A percentile compares a stretch with the other conserved stretches of the same genome.
Evolutionary conservation across 768 basidiomycete species (phyloP).

Genomic region (Clitopilus passeckerianus): DNA sequence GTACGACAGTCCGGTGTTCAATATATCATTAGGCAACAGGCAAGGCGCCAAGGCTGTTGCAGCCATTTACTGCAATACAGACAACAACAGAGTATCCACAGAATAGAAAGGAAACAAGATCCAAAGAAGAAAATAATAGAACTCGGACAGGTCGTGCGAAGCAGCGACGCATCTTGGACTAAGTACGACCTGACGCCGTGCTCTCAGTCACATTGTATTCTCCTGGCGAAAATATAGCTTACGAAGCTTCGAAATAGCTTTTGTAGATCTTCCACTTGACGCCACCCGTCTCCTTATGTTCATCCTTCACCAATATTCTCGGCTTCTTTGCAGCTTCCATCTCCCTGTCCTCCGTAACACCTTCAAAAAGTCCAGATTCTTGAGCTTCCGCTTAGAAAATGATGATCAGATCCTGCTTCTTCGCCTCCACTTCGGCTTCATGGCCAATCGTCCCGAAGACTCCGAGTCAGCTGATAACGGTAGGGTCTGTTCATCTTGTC

Average conservation of each 20-base stretch:
- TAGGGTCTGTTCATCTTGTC: no score
- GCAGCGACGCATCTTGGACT: no score
- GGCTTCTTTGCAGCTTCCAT: conserved; percentile 50
- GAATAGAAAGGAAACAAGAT: no score
- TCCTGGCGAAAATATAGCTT: conserved; percentile 17
- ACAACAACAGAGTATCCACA: no score
- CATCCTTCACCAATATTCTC: conserved; percentile 73
- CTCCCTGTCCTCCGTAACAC: conserved; percentile 15
- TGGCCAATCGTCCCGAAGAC: conserved; percentile 54
- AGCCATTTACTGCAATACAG: no score
- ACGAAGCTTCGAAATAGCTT: conserved; percentile 73
- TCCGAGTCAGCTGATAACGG: no score
- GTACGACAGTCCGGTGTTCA: no score
- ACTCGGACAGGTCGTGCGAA: no score
- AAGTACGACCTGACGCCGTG: conserved; percentile 47
- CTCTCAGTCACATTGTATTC: not conserved
- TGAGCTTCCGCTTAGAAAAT: conserved; percentile 21
- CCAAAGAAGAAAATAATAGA: no score
- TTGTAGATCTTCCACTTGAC: conserved; percentile 77
- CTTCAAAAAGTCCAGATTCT: conserved; percentile 3
- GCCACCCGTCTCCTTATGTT: conserved; percentile 73
- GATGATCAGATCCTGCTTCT: conserved; percentile 37
- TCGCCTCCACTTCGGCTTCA: conserved; percentile 44
- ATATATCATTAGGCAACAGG: no score
- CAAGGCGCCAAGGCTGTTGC: no score